Evolutionary conservation across 805 yeast species (phyloP), one percentile per base, ranked within the genome.

Genomic region (Wickerhamomyces ciferrii): DNA sequence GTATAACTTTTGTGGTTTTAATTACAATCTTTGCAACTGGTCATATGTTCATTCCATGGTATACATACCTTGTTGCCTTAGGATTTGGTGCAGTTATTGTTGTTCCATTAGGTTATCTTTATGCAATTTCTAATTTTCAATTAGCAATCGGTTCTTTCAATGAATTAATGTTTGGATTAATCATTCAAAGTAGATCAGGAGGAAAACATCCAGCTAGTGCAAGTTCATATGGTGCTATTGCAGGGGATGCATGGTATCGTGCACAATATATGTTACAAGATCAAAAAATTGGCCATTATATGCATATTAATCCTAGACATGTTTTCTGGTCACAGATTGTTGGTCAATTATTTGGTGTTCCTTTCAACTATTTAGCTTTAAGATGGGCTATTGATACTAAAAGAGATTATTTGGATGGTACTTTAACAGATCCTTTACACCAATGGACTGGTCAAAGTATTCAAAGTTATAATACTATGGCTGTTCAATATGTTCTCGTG

Each of bases 321-420:
- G 74, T 78, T 9, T 78, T 79, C 49, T 62, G 74, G 38, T 74
- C 78, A 0, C 83, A 78, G 53, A 51, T 78, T 4, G 67, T 71
- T 52, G 83, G 83, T 1, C 79, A 76, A 50, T 43, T 75, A 15
- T 59, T 78, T 23, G 81, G 81, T 8, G 72, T 75, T n/a, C 78
- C 81, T 4, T 62, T 75, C 51, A 78, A 77, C 53, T 77, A 75
- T 53, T 42, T 68, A 7, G 74, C 79, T 1, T 57, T 78, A 40
- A 64, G 69, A 43, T 76, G 81, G 79, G 72, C 76, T 19, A 45
- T 75, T 25, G 49, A 48, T 3, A 58, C 69, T 23, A 76, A 75
- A 48, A 42, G 46, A 37, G 60, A 66, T 19, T 75, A 56, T 56
- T 34, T 39, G 4, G 35, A 43, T 39, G 45, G 45, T n/a, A 43